These are phyloP conservation scores for Amyloporia xantha DNA, from an alignment of 768 basidiomycete genomes.

Conservation along the genomic window DNA sequence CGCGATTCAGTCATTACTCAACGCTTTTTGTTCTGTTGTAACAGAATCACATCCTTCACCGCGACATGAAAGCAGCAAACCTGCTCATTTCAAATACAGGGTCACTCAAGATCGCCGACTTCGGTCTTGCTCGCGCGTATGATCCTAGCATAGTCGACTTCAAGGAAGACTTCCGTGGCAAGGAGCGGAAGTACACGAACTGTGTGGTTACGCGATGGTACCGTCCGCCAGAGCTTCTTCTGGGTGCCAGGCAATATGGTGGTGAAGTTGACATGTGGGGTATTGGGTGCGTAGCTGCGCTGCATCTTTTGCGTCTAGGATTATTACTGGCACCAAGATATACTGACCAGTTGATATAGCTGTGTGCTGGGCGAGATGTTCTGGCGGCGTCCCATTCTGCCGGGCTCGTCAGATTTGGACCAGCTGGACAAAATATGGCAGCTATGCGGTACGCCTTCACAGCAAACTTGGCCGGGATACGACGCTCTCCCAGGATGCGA, in stretches of 20 bases:
- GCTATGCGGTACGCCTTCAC: constrained; percentile 84
- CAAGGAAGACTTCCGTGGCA: constrained; percentile 34
- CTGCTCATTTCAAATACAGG: constrained; percentile 87
- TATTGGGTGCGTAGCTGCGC: constrained; percentile 59
- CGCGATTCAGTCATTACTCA: too few species aligned
- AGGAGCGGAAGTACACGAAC: constrained; percentile 82
- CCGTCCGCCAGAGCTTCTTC: constrained; percentile 84
- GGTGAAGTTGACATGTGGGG: constrained; percentile 98
- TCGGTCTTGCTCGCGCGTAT: constrained; percentile 86
- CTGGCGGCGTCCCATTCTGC: constrained; percentile 75
- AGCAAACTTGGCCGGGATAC: constrained; percentile 74
- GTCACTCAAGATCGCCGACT: constrained; percentile 85
- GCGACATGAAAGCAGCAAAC: constrained; percentile 99
- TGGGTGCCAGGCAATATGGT: constrained; percentile 86
- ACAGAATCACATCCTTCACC: constrained; percentile 94
- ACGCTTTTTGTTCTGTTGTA: too few species aligned
- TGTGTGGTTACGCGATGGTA: constrained; percentile 96
- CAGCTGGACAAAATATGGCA: constrained; percentile 87
- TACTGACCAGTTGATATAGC: constrained; percentile 30
- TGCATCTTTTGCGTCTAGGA: neutral
- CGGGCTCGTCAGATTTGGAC: constrained; percentile 84
- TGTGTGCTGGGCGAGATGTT: constrained; percentile 99
- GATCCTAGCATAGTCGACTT: constrained; percentile 41
- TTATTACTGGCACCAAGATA: neutral
- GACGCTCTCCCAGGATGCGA: constrained; percentile 75